phyloP scores from a whole-genome alignment of 139 green algal genomes.

The Zygnema cylindricum region DNA sequence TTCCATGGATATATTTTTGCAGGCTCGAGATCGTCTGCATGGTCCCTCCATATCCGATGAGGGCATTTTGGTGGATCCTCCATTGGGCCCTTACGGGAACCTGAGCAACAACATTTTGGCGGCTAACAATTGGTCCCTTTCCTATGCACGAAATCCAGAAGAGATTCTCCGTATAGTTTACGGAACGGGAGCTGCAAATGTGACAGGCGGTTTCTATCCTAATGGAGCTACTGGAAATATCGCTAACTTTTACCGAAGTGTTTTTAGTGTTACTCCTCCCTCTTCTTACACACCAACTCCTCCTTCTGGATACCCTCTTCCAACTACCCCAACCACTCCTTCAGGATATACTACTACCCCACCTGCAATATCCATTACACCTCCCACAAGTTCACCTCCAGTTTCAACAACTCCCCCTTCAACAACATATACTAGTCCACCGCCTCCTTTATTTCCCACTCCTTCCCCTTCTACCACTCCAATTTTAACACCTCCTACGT shows the following conservation, averaged over 20 bases:
- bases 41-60: conserved; percentile 1
- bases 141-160: conserved; percentile 20
- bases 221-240: conserved; percentile 31
- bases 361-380: not conserved
- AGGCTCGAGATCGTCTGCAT: conserved; percentile 13
- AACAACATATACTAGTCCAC: not conserved
- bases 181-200: not conserved
- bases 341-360: not conserved
- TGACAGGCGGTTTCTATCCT: conserved; percentile 31
- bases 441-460: not conserved
- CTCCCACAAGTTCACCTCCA: not conserved
- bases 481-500: no score
- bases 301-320: not conserved
- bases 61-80: conserved; percentile 21
- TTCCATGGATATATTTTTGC: not conserved
- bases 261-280: not conserved
- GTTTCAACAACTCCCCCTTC: not conserved
- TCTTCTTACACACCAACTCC: no score
- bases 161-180: conserved; percentile 32
- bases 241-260: not conserved
- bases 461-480: no score
- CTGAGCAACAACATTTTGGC: conserved; percentile 35
- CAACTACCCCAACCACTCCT: no score
- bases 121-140: conserved; percentile 13
- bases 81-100: conserved; percentile 3